Evolutionary conservation across 345 rosid genomes (phyloP).

Genomic region (Ceriops zippeliana): DNA sequence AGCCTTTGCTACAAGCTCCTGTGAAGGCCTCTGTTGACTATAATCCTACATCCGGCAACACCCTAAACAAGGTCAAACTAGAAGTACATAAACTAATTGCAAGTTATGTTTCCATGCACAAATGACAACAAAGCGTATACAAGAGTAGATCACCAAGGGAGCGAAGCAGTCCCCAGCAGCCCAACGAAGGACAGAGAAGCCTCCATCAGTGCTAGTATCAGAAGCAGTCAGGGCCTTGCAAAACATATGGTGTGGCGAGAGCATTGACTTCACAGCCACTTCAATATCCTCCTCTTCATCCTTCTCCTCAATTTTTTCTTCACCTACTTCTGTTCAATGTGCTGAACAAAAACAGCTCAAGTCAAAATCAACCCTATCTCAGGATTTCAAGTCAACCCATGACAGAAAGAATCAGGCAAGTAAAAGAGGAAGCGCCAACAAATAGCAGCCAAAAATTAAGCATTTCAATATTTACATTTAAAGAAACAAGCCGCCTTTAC

Average conservation of each 20-base stretch:
- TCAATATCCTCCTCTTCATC: conserved; percentile 71
- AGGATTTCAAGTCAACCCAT: not conserved
- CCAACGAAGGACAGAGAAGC: conserved; percentile 97
- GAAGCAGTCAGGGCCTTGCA: too few species aligned
- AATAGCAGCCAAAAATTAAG: not conserved
- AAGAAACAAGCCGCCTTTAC: too few species aligned
- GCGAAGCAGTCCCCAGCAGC: conserved; percentile 99
- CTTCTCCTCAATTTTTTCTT: conserved; percentile 46
- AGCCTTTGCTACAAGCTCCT: conserved; percentile 96
- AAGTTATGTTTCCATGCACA: not conserved
- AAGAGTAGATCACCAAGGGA: conserved; percentile 62
- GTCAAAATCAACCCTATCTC: conserved; percentile 7
- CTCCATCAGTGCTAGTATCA: conserved; percentile 96
- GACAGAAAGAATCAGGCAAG: not conserved
- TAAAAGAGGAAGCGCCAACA: not conserved
- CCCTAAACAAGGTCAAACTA: not conserved
- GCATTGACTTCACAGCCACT: conserved; percentile 50
- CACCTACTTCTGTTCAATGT: conserved; percentile 52
- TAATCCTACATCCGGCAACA: conserved; percentile 57
- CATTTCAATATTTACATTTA: too few species aligned
- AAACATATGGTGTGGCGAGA: too few species aligned
- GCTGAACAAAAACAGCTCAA: conserved; percentile 20
- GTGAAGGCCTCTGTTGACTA: conserved; percentile 90
- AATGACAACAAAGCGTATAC: not conserved
- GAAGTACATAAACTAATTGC: not conserved